Conservation (phyloP, 177 flowering plant species). For the Vitis hybrid region DNA sequence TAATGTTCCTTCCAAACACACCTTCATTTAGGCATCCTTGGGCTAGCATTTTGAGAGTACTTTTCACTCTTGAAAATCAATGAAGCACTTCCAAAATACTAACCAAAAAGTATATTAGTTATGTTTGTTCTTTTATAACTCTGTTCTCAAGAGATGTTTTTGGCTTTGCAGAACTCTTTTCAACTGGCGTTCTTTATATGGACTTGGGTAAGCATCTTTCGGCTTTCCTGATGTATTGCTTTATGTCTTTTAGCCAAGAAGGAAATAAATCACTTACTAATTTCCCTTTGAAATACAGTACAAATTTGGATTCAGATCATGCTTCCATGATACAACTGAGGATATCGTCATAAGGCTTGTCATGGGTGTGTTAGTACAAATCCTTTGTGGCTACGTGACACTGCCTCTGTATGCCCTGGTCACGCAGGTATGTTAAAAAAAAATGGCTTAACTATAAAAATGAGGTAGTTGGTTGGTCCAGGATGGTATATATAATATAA, state of each 20-base stretch:
- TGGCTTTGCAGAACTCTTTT: constrained; percentile 62
- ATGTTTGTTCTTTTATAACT: no score
- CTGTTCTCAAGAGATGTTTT: not conserved
- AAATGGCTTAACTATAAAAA: not conserved
- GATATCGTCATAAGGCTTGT: constrained; percentile 44
- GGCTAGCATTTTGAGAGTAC: not conserved
- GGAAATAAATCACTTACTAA: not conserved
- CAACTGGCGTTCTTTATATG: constrained; percentile 70
- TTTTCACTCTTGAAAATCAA: not conserved
- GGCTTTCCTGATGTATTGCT: not conserved
- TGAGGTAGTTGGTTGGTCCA: not conserved
- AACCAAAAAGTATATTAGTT: no score
- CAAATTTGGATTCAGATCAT: constrained; percentile 54
- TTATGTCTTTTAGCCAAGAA: not conserved
- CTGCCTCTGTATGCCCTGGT: constrained; percentile 69
- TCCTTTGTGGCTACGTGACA: constrained; percentile 65
- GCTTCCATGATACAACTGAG: constrained; percentile 47
- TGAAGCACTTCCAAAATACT: no score
- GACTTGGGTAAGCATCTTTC: constrained; percentile 55
- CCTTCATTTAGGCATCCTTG: not conserved
- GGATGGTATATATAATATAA: not conserved
- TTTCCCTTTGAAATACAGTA: constrained; percentile 33
- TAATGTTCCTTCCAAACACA: no score
- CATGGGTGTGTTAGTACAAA: constrained; percentile 49
- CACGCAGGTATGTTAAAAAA: constrained; percentile 46